A percentile compares a stretch with the other conserved stretches of the same genome.
Conservation (phyloP, 495 filamentous ascomycete genomes). For the Hyaloscypha finlandica region DNA sequence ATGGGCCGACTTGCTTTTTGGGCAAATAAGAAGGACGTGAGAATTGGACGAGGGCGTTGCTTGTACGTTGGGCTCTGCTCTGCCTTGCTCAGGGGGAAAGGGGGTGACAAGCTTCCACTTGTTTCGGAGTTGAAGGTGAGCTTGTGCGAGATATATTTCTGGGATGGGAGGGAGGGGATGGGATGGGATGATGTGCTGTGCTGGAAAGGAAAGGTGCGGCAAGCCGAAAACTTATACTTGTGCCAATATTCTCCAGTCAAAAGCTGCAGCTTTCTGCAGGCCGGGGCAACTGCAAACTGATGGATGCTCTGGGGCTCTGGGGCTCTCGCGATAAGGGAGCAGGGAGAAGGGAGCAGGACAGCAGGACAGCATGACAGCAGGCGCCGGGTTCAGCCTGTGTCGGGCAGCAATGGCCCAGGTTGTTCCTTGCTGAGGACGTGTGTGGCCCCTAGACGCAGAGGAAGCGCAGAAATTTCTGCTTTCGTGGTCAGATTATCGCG, state of each 20-base stretch:
- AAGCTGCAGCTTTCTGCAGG: not conserved
- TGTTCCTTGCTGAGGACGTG: not conserved
- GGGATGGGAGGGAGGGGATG: not conserved
- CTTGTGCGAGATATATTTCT: constrained; percentile 11
- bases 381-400: constrained; percentile 32
- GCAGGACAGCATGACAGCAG: not conserved
- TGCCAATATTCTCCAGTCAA: constrained; percentile 6
- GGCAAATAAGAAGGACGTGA: constrained; percentile 13
- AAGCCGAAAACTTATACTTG: constrained; percentile 33
- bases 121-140: constrained; percentile 21
- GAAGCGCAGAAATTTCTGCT: not conserved
- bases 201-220: constrained; percentile 26
- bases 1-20: constrained; percentile 22
- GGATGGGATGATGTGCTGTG: not conserved
- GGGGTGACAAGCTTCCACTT: constrained; percentile 14
- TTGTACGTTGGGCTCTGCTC: constrained; percentile 5
- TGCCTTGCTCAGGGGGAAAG: constrained; percentile 11
- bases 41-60: constrained; percentile 15
- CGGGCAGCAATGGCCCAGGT: constrained; percentile 33
- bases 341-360: not conserved
- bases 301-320: not conserved
- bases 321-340: not conserved
- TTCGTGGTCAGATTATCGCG: constrained; percentile 2
- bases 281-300: not conserved
- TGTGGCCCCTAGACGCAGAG: not conserved